phyloP scores from a whole-genome alignment of 2,329 filamentous ascomycete species.

The Botrytis elliptica region DNA sequence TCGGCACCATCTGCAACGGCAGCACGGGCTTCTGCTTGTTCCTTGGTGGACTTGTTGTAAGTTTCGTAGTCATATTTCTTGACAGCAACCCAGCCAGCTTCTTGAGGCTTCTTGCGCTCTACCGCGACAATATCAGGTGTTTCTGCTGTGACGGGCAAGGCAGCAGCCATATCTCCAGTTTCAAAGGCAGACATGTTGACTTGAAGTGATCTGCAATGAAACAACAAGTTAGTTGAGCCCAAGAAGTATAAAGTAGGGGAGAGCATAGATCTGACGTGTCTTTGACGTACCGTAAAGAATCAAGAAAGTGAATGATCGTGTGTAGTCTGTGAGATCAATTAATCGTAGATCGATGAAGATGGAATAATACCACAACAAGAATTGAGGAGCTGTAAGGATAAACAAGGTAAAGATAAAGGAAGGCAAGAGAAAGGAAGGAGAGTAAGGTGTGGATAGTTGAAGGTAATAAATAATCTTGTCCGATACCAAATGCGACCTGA shows the following conservation, averaged over 20 bases:
- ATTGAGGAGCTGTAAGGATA: not conserved
- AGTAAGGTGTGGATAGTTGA: not conserved
- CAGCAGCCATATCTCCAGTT: conserved; percentile 37
- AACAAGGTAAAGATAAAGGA: not conserved
- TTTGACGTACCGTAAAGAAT: not conserved
- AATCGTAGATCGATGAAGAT: not conserved
- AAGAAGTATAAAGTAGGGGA: not conserved
- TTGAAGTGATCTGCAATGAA: not conserved
- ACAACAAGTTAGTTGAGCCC: not conserved
- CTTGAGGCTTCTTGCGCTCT: conserved; percentile 32
- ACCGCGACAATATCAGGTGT: conserved; percentile 19
- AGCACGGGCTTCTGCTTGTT: conserved; percentile 29
- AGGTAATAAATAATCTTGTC: not conserved
- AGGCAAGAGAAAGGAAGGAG: not conserved
- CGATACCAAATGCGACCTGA: not conserved
- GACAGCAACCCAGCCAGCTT: conserved; percentile 36
- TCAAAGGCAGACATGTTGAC: conserved; percentile 31
- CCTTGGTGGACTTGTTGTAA: conserved; percentile 36
- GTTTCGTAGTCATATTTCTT: conserved; percentile 37
- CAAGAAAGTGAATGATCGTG: not conserved
- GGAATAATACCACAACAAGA: not conserved
- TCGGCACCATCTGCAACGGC: conserved; percentile 16
- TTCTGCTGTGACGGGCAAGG: conserved; percentile 34
- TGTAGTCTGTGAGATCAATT: not conserved
- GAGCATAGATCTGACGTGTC: not conserved